phyloP scores from a whole-genome alignment of 495 filamentous ascomycete species.

The Neurospora tetrasperma region DNA sequence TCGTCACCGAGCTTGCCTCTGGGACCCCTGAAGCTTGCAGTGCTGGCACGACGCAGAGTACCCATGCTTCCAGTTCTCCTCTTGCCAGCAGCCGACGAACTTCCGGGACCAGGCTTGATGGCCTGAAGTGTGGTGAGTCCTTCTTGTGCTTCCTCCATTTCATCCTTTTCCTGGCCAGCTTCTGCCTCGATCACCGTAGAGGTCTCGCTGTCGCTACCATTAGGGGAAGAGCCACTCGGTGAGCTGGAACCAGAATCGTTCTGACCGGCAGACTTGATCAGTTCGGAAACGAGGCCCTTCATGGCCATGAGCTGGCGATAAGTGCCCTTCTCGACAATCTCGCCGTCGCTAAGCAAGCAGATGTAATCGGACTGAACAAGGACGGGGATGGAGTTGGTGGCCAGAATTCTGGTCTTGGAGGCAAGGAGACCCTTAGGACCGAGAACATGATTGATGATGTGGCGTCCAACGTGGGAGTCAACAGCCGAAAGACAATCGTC shows the following conservation, averaged over 20 bases:
- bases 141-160: constrained; percentile 66
- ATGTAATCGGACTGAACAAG: constrained; percentile 77
- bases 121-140: constrained; percentile 57
- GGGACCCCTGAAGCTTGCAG: constrained; percentile 79
- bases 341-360: constrained; percentile 69
- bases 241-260: constrained; percentile 29
- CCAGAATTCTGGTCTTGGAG: constrained; percentile 84
- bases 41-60: constrained; percentile 80
- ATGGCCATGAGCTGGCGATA: constrained; percentile 86
- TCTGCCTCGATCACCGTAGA: constrained; percentile 49
- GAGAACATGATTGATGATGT: constrained; percentile 88
- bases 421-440: constrained; percentile 72
- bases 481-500: constrained; percentile 94
- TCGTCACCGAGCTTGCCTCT: constrained; percentile 76
- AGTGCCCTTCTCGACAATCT: constrained; percentile 76
- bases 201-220: constrained; percentile 46
- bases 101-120: constrained; percentile 45
- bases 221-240: constrained; percentile 12
- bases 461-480: constrained; percentile 92
- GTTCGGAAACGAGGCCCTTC: constrained; percentile 78
- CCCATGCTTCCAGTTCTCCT: constrained; percentile 58
- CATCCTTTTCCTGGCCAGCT: constrained; percentile 38
- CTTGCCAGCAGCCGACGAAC: constrained; percentile 26
- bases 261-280: constrained; percentile 68
- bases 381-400: constrained; percentile 93